These are phyloP conservation scores for Oidium heveae DNA, from an alignment of 2,329 filamentous ascomycete species.

Conservation along the genomic window DNA sequence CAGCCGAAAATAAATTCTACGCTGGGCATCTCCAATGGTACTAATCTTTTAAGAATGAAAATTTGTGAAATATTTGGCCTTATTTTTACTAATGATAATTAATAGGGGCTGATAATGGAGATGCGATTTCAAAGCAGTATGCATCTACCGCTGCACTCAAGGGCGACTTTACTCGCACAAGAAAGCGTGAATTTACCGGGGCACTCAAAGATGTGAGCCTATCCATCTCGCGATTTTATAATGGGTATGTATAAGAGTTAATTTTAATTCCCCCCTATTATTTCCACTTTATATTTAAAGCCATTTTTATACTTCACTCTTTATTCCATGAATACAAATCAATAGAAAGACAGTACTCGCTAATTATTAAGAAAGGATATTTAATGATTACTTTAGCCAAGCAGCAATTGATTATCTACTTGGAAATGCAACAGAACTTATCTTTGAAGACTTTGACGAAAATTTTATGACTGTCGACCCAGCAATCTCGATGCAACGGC, in stretches of 20 bases:
- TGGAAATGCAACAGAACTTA: constrained; percentile 58
- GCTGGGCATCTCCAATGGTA: background rate
- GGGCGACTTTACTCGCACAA: constrained; percentile 81
- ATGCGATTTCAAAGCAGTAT: constrained; percentile 87
- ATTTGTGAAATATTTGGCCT: background rate
- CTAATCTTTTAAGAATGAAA: background rate
- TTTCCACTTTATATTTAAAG: background rate
- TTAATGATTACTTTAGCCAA: constrained; percentile 94
- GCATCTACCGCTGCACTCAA: constrained; percentile 89
- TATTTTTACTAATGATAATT: background rate
- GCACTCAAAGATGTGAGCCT: constrained; percentile 78
- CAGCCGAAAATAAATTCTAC: background rate
- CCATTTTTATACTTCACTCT: background rate
- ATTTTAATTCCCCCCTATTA: background rate
- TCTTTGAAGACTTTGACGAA: constrained; percentile 85
- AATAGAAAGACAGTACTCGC: background rate
- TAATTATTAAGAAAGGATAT: constrained; percentile 35
- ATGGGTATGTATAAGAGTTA: constrained; percentile 23
- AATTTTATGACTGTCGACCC: constrained; percentile 87
- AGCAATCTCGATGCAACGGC: constrained; percentile 59
- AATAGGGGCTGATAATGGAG: constrained; percentile 73
- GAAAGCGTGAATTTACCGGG: constrained; percentile 73
- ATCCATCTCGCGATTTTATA: constrained; percentile 54
- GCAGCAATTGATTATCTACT: constrained; percentile 84
- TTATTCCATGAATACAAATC: background rate